These are phyloP conservation scores for Pisolithus tinctorius DNA, from an alignment of 768 basidiomycete genomes.

Conservation along the genomic window DNA sequence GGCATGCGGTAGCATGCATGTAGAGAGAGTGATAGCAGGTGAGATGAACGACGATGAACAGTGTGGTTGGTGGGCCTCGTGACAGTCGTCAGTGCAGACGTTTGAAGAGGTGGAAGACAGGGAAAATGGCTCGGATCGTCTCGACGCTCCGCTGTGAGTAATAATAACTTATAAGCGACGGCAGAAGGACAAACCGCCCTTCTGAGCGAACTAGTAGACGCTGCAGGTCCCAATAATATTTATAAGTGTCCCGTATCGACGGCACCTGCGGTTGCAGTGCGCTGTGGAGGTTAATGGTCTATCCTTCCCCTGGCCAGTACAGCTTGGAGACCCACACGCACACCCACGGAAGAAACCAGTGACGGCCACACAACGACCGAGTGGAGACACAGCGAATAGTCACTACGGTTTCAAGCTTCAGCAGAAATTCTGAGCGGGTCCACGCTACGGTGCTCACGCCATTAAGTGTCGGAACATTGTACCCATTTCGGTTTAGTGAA, in stretches of 20 bases:
- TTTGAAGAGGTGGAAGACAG: slow-evolving; percentile 2
- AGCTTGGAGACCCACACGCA: too few relatives aligned
- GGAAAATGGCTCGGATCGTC: too few relatives aligned
- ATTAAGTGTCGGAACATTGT: too few relatives aligned
- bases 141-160: too few relatives aligned
- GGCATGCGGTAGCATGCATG: slow-evolving; percentile 25
- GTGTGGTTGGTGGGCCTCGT: slow-evolving; percentile 8
- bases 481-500: too few relatives aligned
- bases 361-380: too few relatives aligned
- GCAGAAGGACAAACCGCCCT: slow-evolving; percentile 3
- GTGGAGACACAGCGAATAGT: too few relatives aligned
- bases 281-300: neutral
- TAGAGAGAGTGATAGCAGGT: slow-evolving; percentile 11
- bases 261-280: slow-evolving; percentile 2
- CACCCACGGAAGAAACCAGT: too few relatives aligned
- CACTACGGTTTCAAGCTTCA: too few relatives aligned
- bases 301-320: neutral
- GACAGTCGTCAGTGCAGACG: slow-evolving; percentile 18
- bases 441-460: too few relatives aligned
- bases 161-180: neutral
- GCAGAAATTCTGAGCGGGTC: too few relatives aligned
- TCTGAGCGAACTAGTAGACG: slow-evolving; percentile 5
- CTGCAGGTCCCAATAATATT: neutral
- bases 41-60: slow-evolving; percentile 7
- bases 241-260: neutral